phyloP scores from a whole-genome alignment of 2,329 filamentous ascomycete species.

The Trichoderma asperellum region DNA sequence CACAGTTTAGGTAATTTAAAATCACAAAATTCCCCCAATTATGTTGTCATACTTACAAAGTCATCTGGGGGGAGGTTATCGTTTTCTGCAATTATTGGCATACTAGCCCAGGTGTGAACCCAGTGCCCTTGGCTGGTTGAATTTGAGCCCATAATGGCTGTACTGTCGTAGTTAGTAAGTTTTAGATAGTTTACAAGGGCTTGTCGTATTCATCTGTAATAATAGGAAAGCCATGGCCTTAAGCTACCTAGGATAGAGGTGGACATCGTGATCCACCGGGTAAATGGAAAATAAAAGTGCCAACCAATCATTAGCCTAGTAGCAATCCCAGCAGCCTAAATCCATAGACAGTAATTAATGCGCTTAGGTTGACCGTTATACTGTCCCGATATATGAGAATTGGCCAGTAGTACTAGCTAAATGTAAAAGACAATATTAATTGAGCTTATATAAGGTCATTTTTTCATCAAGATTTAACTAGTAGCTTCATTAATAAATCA shows the following conservation, averaged over 20 bases:
- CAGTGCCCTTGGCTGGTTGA: neutral
- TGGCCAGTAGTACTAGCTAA: too few species aligned
- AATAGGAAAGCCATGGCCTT: neutral
- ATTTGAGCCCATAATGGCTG: neutral
- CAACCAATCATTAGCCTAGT: neutral
- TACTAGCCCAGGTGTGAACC: conserved; percentile 2
- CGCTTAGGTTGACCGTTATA: too few species aligned
- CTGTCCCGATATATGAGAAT: too few species aligned
- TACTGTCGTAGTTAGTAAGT: neutral
- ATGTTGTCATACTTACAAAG: conserved; percentile 6
- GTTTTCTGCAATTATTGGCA: neutral
- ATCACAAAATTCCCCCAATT: neutral
- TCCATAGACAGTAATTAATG: neutral
- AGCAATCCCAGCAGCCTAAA: neutral
- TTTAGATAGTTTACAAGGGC: neutral
- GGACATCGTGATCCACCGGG: neutral
- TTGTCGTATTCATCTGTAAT: neutral
- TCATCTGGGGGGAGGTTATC: neutral
- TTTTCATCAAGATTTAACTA: too few species aligned
- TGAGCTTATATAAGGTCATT: too few species aligned
- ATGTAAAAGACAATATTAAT: too few species aligned
- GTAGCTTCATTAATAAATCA: too few species aligned
- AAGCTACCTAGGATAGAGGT: neutral
- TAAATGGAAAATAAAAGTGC: neutral
- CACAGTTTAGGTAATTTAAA: too few species aligned